Evolutionary conservation across 371 early-diverging fungal genomes (phyloP).

Genomic region (Aphelidium insulamus): DNA sequence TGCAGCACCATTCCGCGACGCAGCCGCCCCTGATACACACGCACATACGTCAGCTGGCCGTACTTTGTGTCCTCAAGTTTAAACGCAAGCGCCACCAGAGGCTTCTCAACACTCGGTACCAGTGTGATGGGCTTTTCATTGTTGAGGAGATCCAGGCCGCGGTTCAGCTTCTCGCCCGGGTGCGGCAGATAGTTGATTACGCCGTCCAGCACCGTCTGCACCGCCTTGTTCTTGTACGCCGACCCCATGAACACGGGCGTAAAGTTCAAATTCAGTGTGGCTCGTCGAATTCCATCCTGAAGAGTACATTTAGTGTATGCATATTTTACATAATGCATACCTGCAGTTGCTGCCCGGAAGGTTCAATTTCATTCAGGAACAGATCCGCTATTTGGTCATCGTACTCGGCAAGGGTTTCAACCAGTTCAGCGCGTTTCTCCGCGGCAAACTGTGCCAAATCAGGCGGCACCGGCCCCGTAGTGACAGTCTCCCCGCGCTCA

Average conservation of each 20-base stretch:
- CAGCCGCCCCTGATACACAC: slow-evolving; percentile 86
- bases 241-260: slow-evolving; percentile 73
- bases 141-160: slow-evolving; percentile 42
- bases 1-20: slow-evolving; percentile 63
- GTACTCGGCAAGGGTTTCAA: slow-evolving; percentile 60
- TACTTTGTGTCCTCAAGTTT: slow-evolving; percentile 86
- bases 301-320: neutral
- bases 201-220: slow-evolving; percentile 55
- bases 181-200: slow-evolving; percentile 48
- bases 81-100: slow-evolving; percentile 78
- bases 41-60: slow-evolving; percentile 88
- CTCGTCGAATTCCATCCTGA: slow-evolving; percentile 44
- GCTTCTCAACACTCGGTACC: slow-evolving; percentile 28
- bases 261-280: slow-evolving; percentile 50
- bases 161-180: slow-evolving; percentile 48
- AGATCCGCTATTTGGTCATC: slow-evolving; percentile 70
- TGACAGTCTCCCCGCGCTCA: slow-evolving; percentile 47
- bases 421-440: slow-evolving; percentile 50
- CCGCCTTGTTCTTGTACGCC: slow-evolving; percentile 64
- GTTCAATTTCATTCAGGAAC: slow-evolving; percentile 49
- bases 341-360: slow-evolving; percentile 38
- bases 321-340: slow-evolving; percentile 2
- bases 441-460: slow-evolving; percentile 43
- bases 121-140: slow-evolving; percentile 38
- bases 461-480: slow-evolving; percentile 49